Conservation (phyloP, 2,329 filamentous ascomycete species). For the Fusarium cyanostomum region DNA sequence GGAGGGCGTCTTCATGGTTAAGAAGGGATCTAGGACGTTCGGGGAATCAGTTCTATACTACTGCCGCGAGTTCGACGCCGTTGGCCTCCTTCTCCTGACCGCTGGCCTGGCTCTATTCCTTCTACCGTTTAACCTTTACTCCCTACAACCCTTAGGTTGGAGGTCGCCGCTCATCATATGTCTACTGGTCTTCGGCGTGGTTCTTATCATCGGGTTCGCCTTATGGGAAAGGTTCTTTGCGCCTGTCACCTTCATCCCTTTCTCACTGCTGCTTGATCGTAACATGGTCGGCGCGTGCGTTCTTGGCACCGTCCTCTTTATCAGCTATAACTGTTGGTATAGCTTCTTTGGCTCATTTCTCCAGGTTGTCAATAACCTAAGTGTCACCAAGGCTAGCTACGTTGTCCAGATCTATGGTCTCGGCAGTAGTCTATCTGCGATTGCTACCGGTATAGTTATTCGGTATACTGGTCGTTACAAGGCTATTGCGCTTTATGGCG, state of each 20-base stretch:
- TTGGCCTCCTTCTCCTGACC: conserved; percentile 65
- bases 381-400: conserved; percentile 49
- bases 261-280: conserved; percentile 37
- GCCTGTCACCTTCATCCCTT: conserved; percentile 1
- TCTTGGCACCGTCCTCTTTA: conserved; percentile 49
- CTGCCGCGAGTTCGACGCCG: conserved; percentile 62
- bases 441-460: conserved; percentile 5
- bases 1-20: conserved; percentile 22
- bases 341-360: conserved; percentile 53
- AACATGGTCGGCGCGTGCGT: conserved; percentile 51
- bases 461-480: conserved; percentile 16
- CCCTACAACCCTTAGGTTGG: conserved; percentile 7
- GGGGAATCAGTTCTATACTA: neutral
- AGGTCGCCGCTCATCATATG: neutral
- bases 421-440: conserved; percentile 45
- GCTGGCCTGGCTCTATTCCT: conserved; percentile 67
- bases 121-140: conserved; percentile 68
- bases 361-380: conserved; percentile 50
- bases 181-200: neutral
- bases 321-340: conserved; percentile 50
- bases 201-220: conserved; percentile 2
- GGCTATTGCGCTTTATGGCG: no score
- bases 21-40: neutral
- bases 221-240: neutral
- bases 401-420: conserved; percentile 50